Conservation (phyloP, 345 rosid species). For the Nasturtium officinale region DNA sequence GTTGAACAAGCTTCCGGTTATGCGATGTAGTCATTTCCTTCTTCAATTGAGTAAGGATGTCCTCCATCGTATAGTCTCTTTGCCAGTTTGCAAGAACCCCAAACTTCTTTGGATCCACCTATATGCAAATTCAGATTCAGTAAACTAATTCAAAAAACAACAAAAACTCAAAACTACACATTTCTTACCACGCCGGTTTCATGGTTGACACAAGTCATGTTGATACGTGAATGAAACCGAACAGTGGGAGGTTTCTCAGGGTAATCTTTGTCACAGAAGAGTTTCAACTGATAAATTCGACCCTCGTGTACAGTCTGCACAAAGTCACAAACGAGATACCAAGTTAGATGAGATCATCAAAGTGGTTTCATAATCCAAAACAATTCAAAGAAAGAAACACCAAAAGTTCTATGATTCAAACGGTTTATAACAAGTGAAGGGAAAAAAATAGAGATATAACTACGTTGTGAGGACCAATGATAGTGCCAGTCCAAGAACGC, state of each 20-base stretch:
- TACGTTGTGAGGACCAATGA: conserved; percentile 93
- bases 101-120: conserved; percentile 77
- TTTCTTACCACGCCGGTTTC: conserved; percentile 85
- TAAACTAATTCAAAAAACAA: background rate
- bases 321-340: background rate
- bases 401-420: background rate
- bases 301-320: conserved; percentile 90
- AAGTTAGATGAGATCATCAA: background rate
- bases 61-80: conserved; percentile 77
- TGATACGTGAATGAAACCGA: conserved; percentile 89
- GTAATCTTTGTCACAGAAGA: conserved; percentile 94
- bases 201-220: conserved; percentile 91
- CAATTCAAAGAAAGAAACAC: too few species aligned
- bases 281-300: conserved; percentile 91
- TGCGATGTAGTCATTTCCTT: conserved; percentile 78
- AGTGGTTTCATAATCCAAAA: background rate
- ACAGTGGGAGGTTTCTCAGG: conserved; percentile 96
- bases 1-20: conserved; percentile 80
- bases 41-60: conserved; percentile 68
- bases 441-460: conserved; percentile 35
- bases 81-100: conserved; percentile 75
- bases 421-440: background rate
- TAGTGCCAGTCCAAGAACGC: conserved; percentile 99
- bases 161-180: background rate
- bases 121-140: conserved; percentile 8